Conservation (phyloP, 108 stramenopile genomes). For the Pseudonitzschia multiseries region DNA sequence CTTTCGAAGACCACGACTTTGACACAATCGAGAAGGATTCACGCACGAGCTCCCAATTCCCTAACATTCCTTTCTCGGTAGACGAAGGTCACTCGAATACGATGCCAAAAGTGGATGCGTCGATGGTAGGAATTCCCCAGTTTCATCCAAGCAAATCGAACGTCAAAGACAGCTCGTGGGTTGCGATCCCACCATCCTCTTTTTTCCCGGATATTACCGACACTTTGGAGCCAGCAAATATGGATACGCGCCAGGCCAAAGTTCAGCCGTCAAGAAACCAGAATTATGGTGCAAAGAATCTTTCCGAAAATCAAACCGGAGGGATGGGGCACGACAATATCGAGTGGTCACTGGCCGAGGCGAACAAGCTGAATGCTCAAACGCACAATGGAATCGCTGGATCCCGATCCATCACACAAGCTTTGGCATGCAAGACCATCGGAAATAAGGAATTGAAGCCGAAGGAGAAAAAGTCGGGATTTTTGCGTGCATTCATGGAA, state of each 20-base stretch:
- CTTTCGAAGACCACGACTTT: neutral
- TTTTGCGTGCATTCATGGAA: slow-evolving; percentile 29
- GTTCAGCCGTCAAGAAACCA: neutral
- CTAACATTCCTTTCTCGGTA: neutral
- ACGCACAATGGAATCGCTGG: neutral
- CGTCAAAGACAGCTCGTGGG: slow-evolving; percentile 21
- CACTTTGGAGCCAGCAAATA: neutral
- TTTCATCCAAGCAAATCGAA: slow-evolving; percentile 1
- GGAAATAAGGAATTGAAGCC: neutral
- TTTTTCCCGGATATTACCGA: slow-evolving; percentile 16
- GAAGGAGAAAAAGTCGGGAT: slow-evolving; percentile 25
- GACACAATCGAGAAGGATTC: neutral
- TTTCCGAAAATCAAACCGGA: neutral
- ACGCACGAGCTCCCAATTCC: neutral
- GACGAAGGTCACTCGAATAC: neutral
- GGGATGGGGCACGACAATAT: neutral
- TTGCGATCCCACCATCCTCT: slow-evolving; percentile 15
- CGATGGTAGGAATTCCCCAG: slow-evolving; percentile 9
- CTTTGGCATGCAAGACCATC: slow-evolving; percentile 14
- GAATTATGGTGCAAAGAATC: neutral
- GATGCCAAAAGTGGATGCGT: neutral
- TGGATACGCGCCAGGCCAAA: neutral
- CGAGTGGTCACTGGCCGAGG: neutral
- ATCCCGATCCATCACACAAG: slow-evolving; percentile 1
- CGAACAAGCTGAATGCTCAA: neutral